phyloP scores from a whole-genome alignment of 345 rosid genomes.

The Acer campestre region DNA sequence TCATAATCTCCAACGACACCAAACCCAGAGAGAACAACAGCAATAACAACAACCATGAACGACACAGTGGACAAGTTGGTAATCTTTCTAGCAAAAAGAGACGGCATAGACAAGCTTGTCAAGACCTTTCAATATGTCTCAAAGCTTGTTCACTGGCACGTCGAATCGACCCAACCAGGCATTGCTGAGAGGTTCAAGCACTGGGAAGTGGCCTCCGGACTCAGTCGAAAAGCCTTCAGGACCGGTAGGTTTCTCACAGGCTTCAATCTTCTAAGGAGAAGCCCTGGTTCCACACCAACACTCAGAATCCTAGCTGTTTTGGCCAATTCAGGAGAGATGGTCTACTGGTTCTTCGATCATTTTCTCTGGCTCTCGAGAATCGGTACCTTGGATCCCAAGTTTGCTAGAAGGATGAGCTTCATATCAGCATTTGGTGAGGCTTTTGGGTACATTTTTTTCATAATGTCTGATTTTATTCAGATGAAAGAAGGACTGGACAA shows the following conservation, averaged over 20 bases:
- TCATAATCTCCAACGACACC: not conserved
- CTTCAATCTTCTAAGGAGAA: conserved; percentile 74
- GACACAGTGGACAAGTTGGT: conserved; percentile 92
- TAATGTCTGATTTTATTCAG: conserved; percentile 61
- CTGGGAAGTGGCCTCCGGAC: conserved; percentile 95
- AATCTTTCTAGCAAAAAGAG: conserved; percentile 87
- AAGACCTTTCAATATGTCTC: conserved; percentile 97
- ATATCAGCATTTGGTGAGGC: conserved; percentile 96
- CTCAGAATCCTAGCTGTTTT: conserved; percentile 58
- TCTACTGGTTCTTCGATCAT: conserved; percentile 93
- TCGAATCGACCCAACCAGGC: conserved; percentile 53
- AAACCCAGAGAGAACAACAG: not conserved
- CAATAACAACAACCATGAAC: conserved; percentile 25
- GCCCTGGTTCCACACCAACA: conserved; percentile 57
- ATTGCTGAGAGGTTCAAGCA: conserved; percentile 69
- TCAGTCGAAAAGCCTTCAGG: conserved; percentile 91
- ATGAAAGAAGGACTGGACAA: conserved; percentile 51
- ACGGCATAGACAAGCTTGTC: conserved; percentile 97
- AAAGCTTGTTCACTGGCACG: conserved; percentile 84
- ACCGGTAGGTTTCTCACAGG: conserved; percentile 95
- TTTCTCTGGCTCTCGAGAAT: conserved; percentile 93
- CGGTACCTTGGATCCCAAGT: conserved; percentile 64
- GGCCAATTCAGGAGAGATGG: conserved; percentile 95
- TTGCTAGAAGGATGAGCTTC: conserved; percentile 85
- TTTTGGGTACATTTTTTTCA: conserved; percentile 87